A percentile compares a stretch with the other conserved stretches of the same genome.
These are phyloP conservation scores for Candida takata DNA, from an alignment of 805 yeast species.

Conservation along the genomic window DNA sequence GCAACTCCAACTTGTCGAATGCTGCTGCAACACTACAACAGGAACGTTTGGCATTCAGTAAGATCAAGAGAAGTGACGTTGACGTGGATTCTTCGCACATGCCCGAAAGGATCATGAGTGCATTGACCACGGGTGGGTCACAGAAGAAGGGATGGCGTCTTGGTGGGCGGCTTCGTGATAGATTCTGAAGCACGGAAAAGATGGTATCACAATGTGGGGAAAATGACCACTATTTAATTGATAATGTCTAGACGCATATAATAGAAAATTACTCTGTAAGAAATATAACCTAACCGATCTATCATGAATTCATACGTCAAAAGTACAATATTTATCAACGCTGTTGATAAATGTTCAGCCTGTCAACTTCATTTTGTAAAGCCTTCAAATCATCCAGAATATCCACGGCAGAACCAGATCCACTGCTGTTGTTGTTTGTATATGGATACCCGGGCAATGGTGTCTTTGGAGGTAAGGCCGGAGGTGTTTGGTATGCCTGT, in stretches of 20 bases:
- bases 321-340: no score
- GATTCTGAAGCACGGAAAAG: no score
- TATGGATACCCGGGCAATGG: conserved; percentile 2
- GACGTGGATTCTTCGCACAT: conserved; percentile 17
- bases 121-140: conserved; percentile 1
- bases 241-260: no score
- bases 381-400: conserved; percentile 60
- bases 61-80: conserved; percentile 17
- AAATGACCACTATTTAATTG: no score
- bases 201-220: no score
- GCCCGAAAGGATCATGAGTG: conserved; percentile 9
- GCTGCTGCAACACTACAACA: conserved; percentile 23
- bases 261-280: no score
- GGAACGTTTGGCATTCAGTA: conserved; percentile 20
- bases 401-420: conserved; percentile 29
- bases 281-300: no score
- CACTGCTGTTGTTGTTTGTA: background rate
- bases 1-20: conserved; percentile 4
- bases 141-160: conserved; percentile 12
- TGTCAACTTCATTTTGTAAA: conserved; percentile 64
- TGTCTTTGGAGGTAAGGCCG: conserved; percentile 21
- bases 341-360: conserved; percentile 26
- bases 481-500: conserved; percentile 1
- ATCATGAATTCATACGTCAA: no score
- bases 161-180: conserved; percentile 9